Evolutionary conservation across 2,329 filamentous ascomycete genomes (phyloP).

Genomic region (Fusarium nanum): DNA sequence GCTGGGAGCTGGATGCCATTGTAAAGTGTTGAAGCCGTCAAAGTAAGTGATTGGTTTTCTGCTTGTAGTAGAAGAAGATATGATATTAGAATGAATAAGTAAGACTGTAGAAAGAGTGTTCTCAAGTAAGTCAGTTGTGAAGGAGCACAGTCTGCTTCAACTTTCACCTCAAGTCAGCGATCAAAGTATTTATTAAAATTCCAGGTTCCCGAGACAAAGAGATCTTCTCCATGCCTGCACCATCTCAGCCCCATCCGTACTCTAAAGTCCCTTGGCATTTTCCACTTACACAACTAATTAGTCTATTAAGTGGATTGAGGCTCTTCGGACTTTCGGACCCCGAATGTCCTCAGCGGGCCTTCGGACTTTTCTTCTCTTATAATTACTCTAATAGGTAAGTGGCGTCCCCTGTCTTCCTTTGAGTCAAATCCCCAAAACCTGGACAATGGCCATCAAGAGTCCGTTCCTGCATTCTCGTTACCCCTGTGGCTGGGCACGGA

Average conservation of each 20-base stretch:
- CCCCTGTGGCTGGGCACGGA: constrained; percentile 9
- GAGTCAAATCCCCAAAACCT: constrained; percentile 4
- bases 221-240: constrained; percentile 6
- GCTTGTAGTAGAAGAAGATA: too few species aligned
- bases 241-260: constrained; percentile 6
- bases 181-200: neutral
- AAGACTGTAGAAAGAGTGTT: neutral
- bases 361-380: constrained; percentile 24
- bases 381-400: constrained; percentile 13
- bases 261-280: neutral
- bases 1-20: constrained; percentile 28
- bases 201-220: constrained; percentile 16
- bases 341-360: constrained; percentile 29
- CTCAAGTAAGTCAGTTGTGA: neutral
- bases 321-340: constrained; percentile 38
- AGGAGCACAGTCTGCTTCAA: neutral
- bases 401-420: neutral
- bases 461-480: constrained; percentile 4
- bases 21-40: neutral
- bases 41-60: neutral
- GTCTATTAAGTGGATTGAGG: constrained; percentile 35
- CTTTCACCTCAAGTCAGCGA: neutral
- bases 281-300: neutral
- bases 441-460: constrained; percentile 12
- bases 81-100: too few species aligned